Evolutionary conservation across 331 rosid species (phyloP), one percentile per base, ranked within the genome.

Genomic region (Dryas integrifolia): DNA sequence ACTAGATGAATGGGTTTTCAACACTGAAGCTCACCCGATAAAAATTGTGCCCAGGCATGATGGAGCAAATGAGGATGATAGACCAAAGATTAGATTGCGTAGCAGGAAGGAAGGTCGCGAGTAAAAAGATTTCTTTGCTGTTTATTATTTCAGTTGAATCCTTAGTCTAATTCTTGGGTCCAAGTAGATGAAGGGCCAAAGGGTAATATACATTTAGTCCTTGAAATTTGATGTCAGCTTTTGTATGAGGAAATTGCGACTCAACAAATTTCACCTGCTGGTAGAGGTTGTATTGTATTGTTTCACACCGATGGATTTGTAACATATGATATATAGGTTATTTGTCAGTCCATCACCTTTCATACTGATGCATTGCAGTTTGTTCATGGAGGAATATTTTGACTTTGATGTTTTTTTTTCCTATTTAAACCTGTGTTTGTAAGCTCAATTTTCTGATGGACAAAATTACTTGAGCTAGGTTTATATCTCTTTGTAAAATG

Each of bases 21-120:
- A 92, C 87, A 95, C 99, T 0, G 99, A 95, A 84, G 99, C 99
- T 0, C 98, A 95, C 85, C 99, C 99, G 47, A 63, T 95, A 70
- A 88, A 76, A 82, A 92, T 92, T 61, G 84, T 87, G 70, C 44
- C 90, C 44, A 82, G 92, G 72, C 40, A 58, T 0, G 88, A 79
- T 48, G 92, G 73, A 49, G 39, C 79, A 69, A 70, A 81, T 18
- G 85, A 58, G 72, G 84, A 79, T 70, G 77, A 67, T 15, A 87
- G 81, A 74, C 81, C 87, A 6, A 64, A 52, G 24, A 8, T 78
- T 24, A 85, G 83, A 85, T n/a, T 87, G 58, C 84, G 92, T 41
- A 80, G 96, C 75, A 86, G 99, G 82, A 95, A 95, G 81, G 97
- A 87, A 83, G 99, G 99, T 12, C 84, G 78, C 49, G 63, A 53